Percentiles rank a stretch among this genome's conserved stretches.
Conservation (phyloP, 495 filamentous ascomycete genomes). For the Staphylotrichum longicolle region DNA sequence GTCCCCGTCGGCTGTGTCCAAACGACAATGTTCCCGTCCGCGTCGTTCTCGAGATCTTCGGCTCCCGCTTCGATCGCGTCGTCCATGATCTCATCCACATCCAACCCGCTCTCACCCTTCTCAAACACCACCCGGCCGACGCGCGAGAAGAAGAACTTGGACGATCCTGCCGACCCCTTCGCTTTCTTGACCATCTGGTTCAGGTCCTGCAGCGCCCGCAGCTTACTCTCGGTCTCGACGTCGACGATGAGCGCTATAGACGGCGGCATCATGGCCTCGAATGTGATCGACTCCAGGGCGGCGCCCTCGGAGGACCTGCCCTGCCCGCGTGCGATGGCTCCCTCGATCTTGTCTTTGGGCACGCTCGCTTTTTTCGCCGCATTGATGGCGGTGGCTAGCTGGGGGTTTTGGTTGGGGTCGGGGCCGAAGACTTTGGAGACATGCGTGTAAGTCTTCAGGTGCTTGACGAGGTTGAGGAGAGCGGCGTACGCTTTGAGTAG, state of each 20-base stretch:
- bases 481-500: constrained; percentile 48
- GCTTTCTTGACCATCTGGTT: constrained; percentile 63
- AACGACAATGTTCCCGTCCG: constrained; percentile 66
- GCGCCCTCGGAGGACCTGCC: constrained; percentile 70
- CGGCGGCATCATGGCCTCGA: constrained; percentile 80
- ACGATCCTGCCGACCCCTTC: constrained; percentile 67
- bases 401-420: constrained; percentile 68
- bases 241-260: constrained; percentile 77
- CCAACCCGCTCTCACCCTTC: constrained; percentile 50
- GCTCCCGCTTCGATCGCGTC: constrained; percentile 82
- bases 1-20: constrained; percentile 72
- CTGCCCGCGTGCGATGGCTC: constrained; percentile 81
- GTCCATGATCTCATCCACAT: constrained; percentile 76
- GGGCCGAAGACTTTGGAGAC: constrained; percentile 55
- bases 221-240: constrained; percentile 73
- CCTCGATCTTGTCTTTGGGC: constrained; percentile 79
- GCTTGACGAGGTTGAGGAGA: constrained; percentile 2
- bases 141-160: constrained; percentile 80
- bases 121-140: constrained; percentile 70
- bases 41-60: constrained; percentile 71
- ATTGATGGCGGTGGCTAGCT: constrained; percentile 66
- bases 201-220: constrained; percentile 68
- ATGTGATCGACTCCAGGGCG: constrained; percentile 67
- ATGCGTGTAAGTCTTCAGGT: constrained; percentile 20
- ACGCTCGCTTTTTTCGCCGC: constrained; percentile 83